Base-by-base conservation (phyloP, 106 monocot genomes). In the Dendrobium chrysotoxum region DNA sequence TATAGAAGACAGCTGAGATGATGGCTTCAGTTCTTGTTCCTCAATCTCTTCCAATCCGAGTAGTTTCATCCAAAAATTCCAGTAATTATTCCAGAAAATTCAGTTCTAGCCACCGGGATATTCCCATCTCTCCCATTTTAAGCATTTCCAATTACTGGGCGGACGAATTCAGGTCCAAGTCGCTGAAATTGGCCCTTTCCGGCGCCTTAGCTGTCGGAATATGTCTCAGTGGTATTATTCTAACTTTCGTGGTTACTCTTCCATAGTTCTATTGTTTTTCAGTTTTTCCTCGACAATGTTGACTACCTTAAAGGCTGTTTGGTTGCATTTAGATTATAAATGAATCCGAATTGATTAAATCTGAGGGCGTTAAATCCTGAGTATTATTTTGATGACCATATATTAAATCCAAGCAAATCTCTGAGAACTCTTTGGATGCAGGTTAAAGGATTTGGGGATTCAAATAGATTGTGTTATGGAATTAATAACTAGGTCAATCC, bases 191-290 rank as follows among this genome's bases (percentile, higher is more conserved):
- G 18, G 86, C 79, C 0, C 28, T 86, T 50, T 82, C 86, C 9
- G 28, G 68, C 18, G 79, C 86, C 30, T 75, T 86, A 21, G 82
- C 68, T 39, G 67, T 86, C 30, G 86, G 82, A 75, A 79, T 83
- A 35, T 80, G 57, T 77, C 71, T 86, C 41, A 72, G 77, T 77
- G 86, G 86, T 82, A 50, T 12, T 53, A 28, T 15, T 7, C 76
- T 77, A 31, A 35, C 28, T 53, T 23, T 17, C 28, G 8, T 47
- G 2, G 7, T 16, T 30, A 0, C 53, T 16, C 11, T 26, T 26
- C 44, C 44, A n/a, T 21, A 13, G 11, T 50, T 50, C 11, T 13
- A 50, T 50, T 61, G 4, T 8, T 50, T 13, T 65, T 65, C 21
- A 39, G 11, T 7, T 45, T 26, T 26, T 75, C 23, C 23, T 1